phyloP scores from a whole-genome alignment of 228 moss, liverwort and hornwort genomes.

The Sphagnum fallax region DNA sequence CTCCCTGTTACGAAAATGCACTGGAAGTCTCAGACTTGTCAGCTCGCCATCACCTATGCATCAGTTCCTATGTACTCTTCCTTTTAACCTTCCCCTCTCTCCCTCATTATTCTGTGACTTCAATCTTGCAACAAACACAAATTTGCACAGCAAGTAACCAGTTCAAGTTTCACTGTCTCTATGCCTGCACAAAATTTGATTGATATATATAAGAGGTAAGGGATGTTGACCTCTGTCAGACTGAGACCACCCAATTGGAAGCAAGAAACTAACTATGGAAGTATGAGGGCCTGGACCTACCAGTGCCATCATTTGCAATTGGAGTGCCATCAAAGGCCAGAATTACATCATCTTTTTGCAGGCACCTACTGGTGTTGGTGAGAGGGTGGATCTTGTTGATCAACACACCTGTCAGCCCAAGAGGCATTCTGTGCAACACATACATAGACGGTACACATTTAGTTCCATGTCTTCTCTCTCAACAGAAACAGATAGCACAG shows the following conservation, averaged over 20 bases:
- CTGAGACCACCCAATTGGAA: too few species aligned
- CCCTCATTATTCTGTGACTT: neutral
- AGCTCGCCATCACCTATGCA: slow-evolving; percentile 46
- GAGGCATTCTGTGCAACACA: slow-evolving; percentile 48
- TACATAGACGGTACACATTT: too few species aligned
- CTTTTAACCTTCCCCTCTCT: neutral
- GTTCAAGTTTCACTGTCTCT: too few species aligned
- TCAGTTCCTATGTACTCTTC: neutral
- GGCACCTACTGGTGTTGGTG: slow-evolving; percentile 69
- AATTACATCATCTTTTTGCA: slow-evolving; percentile 76
- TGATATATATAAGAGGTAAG: too few species aligned
- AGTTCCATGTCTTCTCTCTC: too few species aligned
- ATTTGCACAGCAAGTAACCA: too few species aligned
- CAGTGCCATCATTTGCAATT: slow-evolving; percentile 97
- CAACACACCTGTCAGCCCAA: slow-evolving; percentile 76
- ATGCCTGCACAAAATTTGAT: too few species aligned
- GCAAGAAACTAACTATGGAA: too few species aligned
- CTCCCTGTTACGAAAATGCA: slow-evolving; percentile 99
- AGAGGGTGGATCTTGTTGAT: slow-evolving; percentile 87
- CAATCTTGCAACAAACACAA: too few species aligned
- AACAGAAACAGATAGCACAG: too few species aligned
- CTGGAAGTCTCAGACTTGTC: slow-evolving; percentile 79
- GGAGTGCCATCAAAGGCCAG: slow-evolving; percentile 63
- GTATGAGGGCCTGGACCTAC: slow-evolving; percentile 12
- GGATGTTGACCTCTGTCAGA: too few species aligned